A percentile compares a stretch with the other conserved stretches of the same genome.
Evolutionary conservation across 1,139 yeast genomes (phyloP).

Genomic region (Hyphopichia pseudoburtonii): DNA sequence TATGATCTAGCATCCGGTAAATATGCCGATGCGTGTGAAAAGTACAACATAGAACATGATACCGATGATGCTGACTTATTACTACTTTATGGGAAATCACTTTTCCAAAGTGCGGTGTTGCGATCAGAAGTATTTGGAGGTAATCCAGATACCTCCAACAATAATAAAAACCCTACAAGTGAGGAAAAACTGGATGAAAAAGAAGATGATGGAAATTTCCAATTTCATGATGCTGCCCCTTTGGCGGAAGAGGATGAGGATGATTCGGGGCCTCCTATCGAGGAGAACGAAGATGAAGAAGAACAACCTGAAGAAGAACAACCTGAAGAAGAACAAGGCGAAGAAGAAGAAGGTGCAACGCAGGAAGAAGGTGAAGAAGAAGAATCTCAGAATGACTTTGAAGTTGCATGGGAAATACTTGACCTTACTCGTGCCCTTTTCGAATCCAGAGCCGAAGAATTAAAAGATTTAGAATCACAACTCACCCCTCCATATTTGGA

Average conservation of each 20-base stretch:
- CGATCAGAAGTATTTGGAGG: slow-evolving; percentile 82
- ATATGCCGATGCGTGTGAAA: slow-evolving; percentile 75
- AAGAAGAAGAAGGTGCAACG: slow-evolving; percentile 16
- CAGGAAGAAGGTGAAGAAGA: slow-evolving; percentile 36
- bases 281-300: slow-evolving; percentile 23
- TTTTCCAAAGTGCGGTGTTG: slow-evolving; percentile 75
- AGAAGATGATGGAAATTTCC: slow-evolving; percentile 44
- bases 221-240: slow-evolving; percentile 54
- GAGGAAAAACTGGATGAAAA: slow-evolving; percentile 20
- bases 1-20: slow-evolving; percentile 69
- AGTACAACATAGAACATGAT: slow-evolving; percentile 46
- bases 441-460: slow-evolving; percentile 41
- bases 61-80: slow-evolving; percentile 71
- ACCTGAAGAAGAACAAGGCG: slow-evolving; percentile 29
- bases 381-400: slow-evolving; percentile 71
- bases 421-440: slow-evolving; percentile 73
- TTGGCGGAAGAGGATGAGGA: slow-evolving; percentile 49
- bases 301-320: slow-evolving; percentile 26
- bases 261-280: slow-evolving; percentile 20
- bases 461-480: slow-evolving; percentile 12
- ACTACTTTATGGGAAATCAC: slow-evolving; percentile 74
- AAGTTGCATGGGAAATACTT: slow-evolving; percentile 82
- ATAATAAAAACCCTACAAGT: slow-evolving; percentile 17
- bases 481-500: slow-evolving; percentile 32
- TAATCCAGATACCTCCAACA: slow-evolving; percentile 14